Evolutionary conservation across 257 asterid genomes (phyloP), one percentile per base, ranked within the genome.

Genomic region (Ilex asprella): DNA sequence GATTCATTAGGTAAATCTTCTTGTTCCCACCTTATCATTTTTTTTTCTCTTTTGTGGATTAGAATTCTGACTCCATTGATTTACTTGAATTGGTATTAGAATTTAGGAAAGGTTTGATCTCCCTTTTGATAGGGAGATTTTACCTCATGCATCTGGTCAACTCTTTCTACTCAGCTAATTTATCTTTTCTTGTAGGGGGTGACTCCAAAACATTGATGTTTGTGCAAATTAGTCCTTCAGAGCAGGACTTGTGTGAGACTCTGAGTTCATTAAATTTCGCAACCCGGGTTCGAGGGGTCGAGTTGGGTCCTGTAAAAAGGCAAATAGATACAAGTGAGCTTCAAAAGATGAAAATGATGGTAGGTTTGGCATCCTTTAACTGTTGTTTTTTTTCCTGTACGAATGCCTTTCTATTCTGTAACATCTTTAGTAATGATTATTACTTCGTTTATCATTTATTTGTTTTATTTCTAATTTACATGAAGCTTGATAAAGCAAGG

Each of bases 211-310:
- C 97, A 10, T 72, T 92, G 75, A 92, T 92, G 99, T 92, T 92
- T 79, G 95, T 92, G 43, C 99, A 92, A 76, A 92, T 92, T 50
- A 92, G 99, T 76, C 99, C 99, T n/a, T 84, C 99, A 1, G 96
- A 89, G 62, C 89, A 82, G 68, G 99, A 92, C 65, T 16, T 73
- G 8, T 81, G 97, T 39, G 99, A 92, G 79, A 92, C 97, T 39
- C 60, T 86, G 59, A 92, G 99, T 74, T 92, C 99, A 1, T 73
- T 92, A 14, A 89, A 89, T 65, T 92, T 92, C 70, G 99, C 99
- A 15, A 80, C 96, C 12, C 89, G 99, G 60, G 96, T 83, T 51
- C 74, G 99, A 76, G 97, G 97, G 57, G 81, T 92, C 59, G 99
- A 92, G 76, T 69, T 89, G 74, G 99, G 97, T 61, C 95, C 95